Evolutionary conservation across 2,329 filamentous ascomycete species (phyloP).

Genomic region (Diplodia mutila): DNA sequence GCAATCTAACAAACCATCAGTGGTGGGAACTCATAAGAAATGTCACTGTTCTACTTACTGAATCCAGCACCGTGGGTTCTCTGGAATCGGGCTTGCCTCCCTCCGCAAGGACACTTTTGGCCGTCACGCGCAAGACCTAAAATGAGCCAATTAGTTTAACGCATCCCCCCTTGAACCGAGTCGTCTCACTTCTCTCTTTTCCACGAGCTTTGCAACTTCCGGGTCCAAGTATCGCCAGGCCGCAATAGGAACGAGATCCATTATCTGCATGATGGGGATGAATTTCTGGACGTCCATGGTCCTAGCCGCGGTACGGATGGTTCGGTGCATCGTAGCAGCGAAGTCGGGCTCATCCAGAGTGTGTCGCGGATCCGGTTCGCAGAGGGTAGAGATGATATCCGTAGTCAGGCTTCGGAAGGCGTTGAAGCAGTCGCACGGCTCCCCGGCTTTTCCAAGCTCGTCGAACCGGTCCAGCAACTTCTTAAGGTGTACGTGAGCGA

Average conservation of each 20-base stretch:
- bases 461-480: slow-evolving; percentile 28
- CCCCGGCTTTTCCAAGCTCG: slow-evolving; percentile 14
- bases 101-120: neutral
- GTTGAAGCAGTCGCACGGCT: slow-evolving; percentile 25
- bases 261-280: slow-evolving; percentile 31
- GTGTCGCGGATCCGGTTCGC: slow-evolving; percentile 27
- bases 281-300: slow-evolving; percentile 28
- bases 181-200: neutral
- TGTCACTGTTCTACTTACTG: neutral
- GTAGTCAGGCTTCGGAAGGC: slow-evolving; percentile 30
- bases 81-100: neutral
- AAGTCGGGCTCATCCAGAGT: slow-evolving; percentile 28
- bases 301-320: slow-evolving; percentile 16
- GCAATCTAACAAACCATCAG: slow-evolving; percentile 30
- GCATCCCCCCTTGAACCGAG: no score
- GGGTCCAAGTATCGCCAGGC: neutral
- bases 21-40: neutral
- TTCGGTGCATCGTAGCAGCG: slow-evolving; percentile 20
- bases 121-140: neutral
- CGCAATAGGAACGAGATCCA: slow-evolving; percentile 33
- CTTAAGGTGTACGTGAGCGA: neutral
- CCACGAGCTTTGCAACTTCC: neutral
- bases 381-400: slow-evolving; percentile 29
- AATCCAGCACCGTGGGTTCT: neutral
- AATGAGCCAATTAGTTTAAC: neutral